These are phyloP conservation scores for Epichloe elymi DNA, from an alignment of 2,329 filamentous ascomycete species.

Conservation along the genomic window DNA sequence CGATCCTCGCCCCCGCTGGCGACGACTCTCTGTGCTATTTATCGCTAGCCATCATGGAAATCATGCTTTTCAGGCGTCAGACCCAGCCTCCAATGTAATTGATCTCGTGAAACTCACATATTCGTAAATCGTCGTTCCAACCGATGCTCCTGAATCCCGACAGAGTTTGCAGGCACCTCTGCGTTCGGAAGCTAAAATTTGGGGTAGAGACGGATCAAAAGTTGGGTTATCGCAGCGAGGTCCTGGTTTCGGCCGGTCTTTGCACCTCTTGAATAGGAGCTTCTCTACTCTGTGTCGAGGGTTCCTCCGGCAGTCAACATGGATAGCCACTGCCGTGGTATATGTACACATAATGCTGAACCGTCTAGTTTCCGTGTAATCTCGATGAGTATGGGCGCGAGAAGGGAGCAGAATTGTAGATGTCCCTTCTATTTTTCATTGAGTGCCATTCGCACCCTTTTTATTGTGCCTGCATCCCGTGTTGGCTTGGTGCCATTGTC, in stretches of 20 bases:
- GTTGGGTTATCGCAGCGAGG: background rate
- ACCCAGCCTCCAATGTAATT: background rate
- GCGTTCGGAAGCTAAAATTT: background rate
- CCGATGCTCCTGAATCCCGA: slow-evolving; percentile 1
- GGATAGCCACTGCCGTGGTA: background rate
- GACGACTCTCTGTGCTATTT: background rate
- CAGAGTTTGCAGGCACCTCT: slow-evolving; percentile 2
- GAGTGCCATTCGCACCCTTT: too few species aligned
- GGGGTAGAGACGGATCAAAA: background rate
- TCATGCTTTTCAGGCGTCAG: background rate
- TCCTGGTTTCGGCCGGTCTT: background rate
- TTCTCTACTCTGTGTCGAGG: slow-evolving; percentile 1
- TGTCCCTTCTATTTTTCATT: too few species aligned
- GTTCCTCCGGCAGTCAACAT: slow-evolving; percentile 1
- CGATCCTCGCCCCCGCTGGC: too few species aligned
- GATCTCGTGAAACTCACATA: background rate
- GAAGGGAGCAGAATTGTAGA: too few species aligned
- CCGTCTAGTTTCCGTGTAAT: too few species aligned
- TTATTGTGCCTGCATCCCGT: too few species aligned
- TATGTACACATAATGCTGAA: background rate
- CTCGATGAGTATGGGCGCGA: too few species aligned
- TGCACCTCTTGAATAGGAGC: slow-evolving; percentile 1
- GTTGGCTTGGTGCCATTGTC: too few species aligned
- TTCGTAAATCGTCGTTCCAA: slow-evolving; percentile 2
- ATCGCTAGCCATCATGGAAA: background rate